Evolutionary conservation across 192 early-diverging fungal genomes (phyloP).

Genomic region (Coemansia sp.): DNA sequence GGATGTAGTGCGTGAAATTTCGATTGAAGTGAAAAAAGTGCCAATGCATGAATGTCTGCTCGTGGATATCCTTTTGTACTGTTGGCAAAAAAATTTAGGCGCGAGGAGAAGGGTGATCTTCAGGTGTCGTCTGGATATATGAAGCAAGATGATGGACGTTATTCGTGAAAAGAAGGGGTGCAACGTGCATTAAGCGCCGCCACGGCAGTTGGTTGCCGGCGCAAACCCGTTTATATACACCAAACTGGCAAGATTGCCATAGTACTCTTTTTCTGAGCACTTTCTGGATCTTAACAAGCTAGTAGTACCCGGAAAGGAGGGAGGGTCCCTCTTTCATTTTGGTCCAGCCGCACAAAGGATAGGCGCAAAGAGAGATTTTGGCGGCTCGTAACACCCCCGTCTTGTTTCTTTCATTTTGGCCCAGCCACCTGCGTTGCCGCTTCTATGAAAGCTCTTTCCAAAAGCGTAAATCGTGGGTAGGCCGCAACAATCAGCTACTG

Average conservation of each 20-base stretch:
- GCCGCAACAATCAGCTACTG: too few species aligned
- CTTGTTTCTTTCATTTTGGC: background rate
- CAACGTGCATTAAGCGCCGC: background rate
- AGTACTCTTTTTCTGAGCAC: conserved; percentile 1
- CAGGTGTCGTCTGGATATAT: background rate
- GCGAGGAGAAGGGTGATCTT: background rate
- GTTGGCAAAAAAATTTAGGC: too few species aligned
- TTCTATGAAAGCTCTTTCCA: background rate
- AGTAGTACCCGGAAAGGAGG: background rate
- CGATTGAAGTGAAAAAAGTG: background rate
- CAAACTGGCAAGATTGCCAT: background rate
- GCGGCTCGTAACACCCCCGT: background rate
- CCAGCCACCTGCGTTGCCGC: background rate
- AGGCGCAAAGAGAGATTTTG: background rate
- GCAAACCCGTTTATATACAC: conserved; percentile 5
- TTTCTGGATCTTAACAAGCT: background rate
- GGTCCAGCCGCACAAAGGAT: too few species aligned
- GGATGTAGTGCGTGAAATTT: background rate
- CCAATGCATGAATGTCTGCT: background rate
- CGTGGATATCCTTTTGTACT: conserved; percentile 1
- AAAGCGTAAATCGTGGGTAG: background rate
- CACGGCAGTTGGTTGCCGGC: background rate
- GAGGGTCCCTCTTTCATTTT: too few species aligned
- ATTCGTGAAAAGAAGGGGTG: background rate
- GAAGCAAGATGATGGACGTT: background rate